phyloP scores from a whole-genome alignment of 257 asterid genomes.

The Perilla frutescens region DNA sequence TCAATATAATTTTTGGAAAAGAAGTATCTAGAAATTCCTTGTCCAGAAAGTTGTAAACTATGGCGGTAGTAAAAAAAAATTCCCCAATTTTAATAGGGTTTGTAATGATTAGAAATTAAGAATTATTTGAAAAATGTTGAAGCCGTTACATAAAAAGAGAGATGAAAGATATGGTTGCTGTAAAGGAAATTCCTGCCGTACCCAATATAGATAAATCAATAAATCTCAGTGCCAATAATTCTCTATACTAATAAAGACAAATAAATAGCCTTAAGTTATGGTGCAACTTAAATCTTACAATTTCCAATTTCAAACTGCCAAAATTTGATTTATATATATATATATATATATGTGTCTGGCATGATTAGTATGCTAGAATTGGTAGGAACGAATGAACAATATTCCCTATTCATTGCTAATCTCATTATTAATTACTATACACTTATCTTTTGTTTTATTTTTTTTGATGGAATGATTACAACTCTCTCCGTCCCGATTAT shows the following conservation, averaged over 20 bases:
- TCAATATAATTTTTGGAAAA: slow-evolving; percentile 11
- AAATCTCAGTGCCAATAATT: slow-evolving; percentile 39
- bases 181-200: slow-evolving; percentile 18
- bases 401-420: slow-evolving; percentile 5
- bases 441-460: too few relatives aligned
- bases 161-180: slow-evolving; percentile 7
- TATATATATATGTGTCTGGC: too few relatives aligned
- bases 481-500: too few relatives aligned
- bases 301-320: slow-evolving; percentile 4
- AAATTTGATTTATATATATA: neutral
- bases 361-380: neutral
- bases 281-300: slow-evolving; percentile 10
- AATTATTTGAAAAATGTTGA: slow-evolving; percentile 17
- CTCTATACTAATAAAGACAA: slow-evolving; percentile 21
- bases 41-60: neutral
- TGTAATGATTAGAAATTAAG: slow-evolving; percentile 27
- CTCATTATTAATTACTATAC: too few relatives aligned
- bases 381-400: neutral
- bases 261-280: slow-evolving; percentile 32
- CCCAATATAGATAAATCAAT: slow-evolving; percentile 43
- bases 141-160: neutral
- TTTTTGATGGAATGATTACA: too few relatives aligned
- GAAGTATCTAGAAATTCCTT: neutral
- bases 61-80: neutral
- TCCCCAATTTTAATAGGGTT: slow-evolving; percentile 1